Base-by-base conservation (phyloP, 164 flowering plant species). In the Annona squamosa region DNA sequence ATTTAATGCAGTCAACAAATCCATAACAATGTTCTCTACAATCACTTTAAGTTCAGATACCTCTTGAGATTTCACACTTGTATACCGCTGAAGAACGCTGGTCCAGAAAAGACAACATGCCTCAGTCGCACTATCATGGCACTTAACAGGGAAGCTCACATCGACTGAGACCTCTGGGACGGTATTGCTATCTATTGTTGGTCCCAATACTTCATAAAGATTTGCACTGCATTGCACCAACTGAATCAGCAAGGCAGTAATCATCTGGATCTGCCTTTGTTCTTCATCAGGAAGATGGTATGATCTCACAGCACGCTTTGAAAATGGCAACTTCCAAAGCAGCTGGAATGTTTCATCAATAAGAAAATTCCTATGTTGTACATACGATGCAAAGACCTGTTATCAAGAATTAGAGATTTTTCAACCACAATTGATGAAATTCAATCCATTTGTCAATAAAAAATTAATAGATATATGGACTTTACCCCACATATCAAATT, bases 261-360 rank as follows among this genome's bases (percentile, higher is more conserved):
- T 77, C 91, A 96, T 90, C 79, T 96, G 99, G 75, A 96, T 93
- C 82, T 93, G 99, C 76, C 80, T 86, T 78, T 96, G 97, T 41
- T 96, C 99, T 81, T 91, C 98, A 81, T 93, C 99, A 68, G 97
- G 92, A 52, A 96, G 83, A 79, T 86, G 95, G 83, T 93, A 93
- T 37, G 91, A 73, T 79, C 99, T 88, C 26, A 86, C 67, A 57
- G 88, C 92, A 70, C 94, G 87, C 80, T 92, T 93, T 47, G 98
- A 87, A 76, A 77, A 82, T 67, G 99, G 95, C 62, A 92, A 77
- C 80, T 96, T 96, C 87, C 89, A 88, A 19, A 96, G 92, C 46
- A 92, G 80, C 75, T 88, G 95, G 80, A 90, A 77, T 65, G 82
- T 81, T 84, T 96, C 99, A 77, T 96, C 98, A 61, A 93, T 82